Evolutionary conservation across 805 yeast genomes (phyloP), one percentile per base, ranked within the genome.

Genomic region (Saccharomycopsis sp.): DNA sequence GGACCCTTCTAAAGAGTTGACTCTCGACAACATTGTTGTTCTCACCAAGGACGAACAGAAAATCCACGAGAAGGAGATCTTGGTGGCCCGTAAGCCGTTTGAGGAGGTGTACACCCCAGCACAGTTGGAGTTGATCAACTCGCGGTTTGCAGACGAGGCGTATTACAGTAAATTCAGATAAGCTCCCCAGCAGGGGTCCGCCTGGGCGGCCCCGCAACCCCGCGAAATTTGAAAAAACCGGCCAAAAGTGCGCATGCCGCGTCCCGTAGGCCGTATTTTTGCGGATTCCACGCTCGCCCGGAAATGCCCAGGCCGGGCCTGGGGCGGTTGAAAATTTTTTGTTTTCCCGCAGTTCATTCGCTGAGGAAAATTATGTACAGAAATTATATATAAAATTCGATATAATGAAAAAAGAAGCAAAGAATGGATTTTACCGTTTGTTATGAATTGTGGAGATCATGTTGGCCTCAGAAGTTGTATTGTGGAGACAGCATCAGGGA

Each of bases 1-100:
- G 99, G 86, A 83, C 62, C 90, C 89, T 4, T 65, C 68, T 1
- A 73, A 78, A 64, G 88, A 85, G 12, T 73, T 87, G 24, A 77
- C 84, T 18, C 70, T 84, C 60, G 92, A 88, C 64, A 94, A 94
- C 69, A 82, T 90, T 52, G 96, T 92, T 4, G 76, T 92, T 1
- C 77, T 94, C 85, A 91, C 97, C 2, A 86, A 86, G 67, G 94
- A 89, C 50, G 98, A 94, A 70, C 96, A 87, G 67, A 81, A 77
- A 62, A 67, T 64, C 14, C 99, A 94, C 67, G 99, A 94, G 71
- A 78, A 78, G 24, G 77, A 82, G 64, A 85, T 92, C 2, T 73
- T 94, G 58, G 76, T 73, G 29, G 92, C 91, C 3, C 84, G 83
- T n/a, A 84, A 84, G 68, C 65, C 63, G 5, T 64, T 87, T 16